phyloP scores from a whole-genome alignment of 2,329 filamentous ascomycete genomes.

The Graphium sp. region DNA sequence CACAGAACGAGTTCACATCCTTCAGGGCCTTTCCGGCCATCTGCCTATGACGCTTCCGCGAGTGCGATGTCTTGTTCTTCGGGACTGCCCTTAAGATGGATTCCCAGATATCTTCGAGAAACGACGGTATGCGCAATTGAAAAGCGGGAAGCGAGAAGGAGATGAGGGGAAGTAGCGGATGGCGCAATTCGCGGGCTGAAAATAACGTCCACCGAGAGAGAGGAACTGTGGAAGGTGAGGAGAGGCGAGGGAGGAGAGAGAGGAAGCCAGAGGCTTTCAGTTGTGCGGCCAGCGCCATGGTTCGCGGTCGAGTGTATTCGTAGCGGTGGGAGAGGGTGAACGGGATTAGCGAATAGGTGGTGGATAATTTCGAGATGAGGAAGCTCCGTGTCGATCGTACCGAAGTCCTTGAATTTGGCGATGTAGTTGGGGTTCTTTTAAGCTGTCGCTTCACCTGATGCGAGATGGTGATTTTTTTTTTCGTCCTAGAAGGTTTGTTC shows the following conservation, averaged over 20 bases:
- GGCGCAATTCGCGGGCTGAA: slow-evolving; percentile 24
- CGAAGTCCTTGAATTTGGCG: too few species aligned
- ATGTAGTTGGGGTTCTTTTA: too few species aligned
- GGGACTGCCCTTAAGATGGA: slow-evolving; percentile 82
- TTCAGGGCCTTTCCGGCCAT: slow-evolving; percentile 92
- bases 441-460: too few species aligned
- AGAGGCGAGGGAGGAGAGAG: slow-evolving; percentile 38
- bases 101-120: slow-evolving; percentile 82
- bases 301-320: too few species aligned
- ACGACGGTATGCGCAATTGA: slow-evolving; percentile 32
- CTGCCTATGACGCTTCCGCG: slow-evolving; percentile 83
- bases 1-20: slow-evolving; percentile 75
- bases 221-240: slow-evolving; percentile 20
- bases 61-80: slow-evolving; percentile 97
- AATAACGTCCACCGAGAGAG: slow-evolving; percentile 24
- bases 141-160: slow-evolving; percentile 44
- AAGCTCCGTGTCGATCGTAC: too few species aligned
- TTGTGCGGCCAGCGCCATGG: slow-evolving; percentile 4
- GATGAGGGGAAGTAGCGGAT: slow-evolving; percentile 30
- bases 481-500: too few species aligned
- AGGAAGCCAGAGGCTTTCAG: slow-evolving; percentile 25
- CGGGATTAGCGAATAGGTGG: too few species aligned
- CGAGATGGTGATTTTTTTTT: too few species aligned
- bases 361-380: too few species aligned
- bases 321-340: too few species aligned